phyloP scores from a whole-genome alignment of 192 early-diverging fungal genomes.

The Podila epigama region DNA sequence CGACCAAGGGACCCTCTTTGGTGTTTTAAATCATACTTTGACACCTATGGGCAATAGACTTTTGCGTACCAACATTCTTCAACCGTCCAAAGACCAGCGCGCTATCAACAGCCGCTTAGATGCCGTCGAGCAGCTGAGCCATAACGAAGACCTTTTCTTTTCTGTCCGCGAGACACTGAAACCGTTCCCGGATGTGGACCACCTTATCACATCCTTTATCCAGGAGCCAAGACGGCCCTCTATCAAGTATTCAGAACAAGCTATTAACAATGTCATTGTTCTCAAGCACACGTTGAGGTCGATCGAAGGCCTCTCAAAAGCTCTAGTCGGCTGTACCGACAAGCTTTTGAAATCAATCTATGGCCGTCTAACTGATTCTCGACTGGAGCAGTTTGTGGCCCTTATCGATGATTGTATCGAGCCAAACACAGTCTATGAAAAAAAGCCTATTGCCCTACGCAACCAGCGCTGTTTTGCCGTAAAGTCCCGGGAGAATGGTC shows the following conservation, averaged over 20 bases:
- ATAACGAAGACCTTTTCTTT: constrained; percentile 59
- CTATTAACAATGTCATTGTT: constrained; percentile 71
- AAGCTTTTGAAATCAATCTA: constrained; percentile 56
- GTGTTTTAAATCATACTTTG: constrained; percentile 63
- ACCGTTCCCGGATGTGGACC: constrained; percentile 61
- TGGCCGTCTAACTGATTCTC: constrained; percentile 48
- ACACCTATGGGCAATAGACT: constrained; percentile 79
- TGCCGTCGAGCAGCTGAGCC: constrained; percentile 63
- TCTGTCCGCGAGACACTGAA: constrained; percentile 53
- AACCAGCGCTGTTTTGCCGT: constrained; percentile 91
- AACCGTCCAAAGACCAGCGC: constrained; percentile 65
- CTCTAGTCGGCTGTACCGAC: constrained; percentile 43
- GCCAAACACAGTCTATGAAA: constrained; percentile 73
- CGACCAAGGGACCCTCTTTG: constrained; percentile 62
- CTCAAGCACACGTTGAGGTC: constrained; percentile 73
- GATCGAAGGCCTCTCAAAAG: constrained; percentile 50
- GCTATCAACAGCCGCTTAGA: constrained; percentile 65
- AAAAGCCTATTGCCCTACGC: constrained; percentile 73
- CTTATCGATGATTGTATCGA: constrained; percentile 73
- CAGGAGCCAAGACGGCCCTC: constrained; percentile 56
- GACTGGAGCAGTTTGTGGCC: constrained; percentile 46
- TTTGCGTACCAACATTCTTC: constrained; percentile 78
- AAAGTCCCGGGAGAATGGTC: constrained; percentile 81
- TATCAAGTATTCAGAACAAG: constrained; percentile 65
- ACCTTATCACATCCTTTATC: constrained; percentile 60